These are phyloP conservation scores for Cichorium intybus DNA, from an alignment of 140 eudicot species.

Conservation along the genomic window DNA sequence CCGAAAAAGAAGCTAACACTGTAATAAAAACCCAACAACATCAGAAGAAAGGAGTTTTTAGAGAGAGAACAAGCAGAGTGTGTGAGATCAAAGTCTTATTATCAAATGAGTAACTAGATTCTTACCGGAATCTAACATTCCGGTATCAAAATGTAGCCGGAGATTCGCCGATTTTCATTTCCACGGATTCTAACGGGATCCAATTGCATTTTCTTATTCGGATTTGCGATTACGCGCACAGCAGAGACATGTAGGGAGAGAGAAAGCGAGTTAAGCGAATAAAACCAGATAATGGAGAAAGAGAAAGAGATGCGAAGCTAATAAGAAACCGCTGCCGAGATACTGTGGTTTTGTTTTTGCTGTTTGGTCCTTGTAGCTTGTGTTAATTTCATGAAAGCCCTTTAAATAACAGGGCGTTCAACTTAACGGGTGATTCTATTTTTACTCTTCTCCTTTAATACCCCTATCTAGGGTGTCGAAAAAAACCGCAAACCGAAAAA, in stretches of 20 bases:
- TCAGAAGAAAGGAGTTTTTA: background rate
- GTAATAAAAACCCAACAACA: background rate
- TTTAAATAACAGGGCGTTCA: background rate
- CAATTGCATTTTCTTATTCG: background rate
- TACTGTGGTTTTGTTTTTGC: conserved; percentile 16
- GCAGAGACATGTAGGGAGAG: conserved; percentile 16
- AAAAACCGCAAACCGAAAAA: too few relatives aligned
- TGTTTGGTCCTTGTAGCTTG: conserved; percentile 19
- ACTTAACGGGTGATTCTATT: too few relatives aligned
- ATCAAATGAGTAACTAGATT: background rate
- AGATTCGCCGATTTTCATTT: conserved; percentile 20
- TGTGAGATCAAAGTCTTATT: conserved; percentile 24
- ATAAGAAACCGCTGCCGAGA: conserved; percentile 25
- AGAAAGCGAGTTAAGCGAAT: conserved; percentile 23
- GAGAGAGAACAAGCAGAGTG: conserved; percentile 10
- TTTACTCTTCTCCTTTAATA: too few relatives aligned
- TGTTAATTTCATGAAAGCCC: background rate
- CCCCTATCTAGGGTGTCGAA: too few relatives aligned
- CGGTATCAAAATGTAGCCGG: conserved; percentile 39
- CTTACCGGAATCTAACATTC: conserved; percentile 41
- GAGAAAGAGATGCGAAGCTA: conserved; percentile 24
- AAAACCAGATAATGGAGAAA: conserved; percentile 31
- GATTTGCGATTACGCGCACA: conserved; percentile 18
- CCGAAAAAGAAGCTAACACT: conserved; percentile 15
- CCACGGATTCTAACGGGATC: background rate